Conservation (phyloP, 2,329 filamentous ascomycete species). For the Phialemonium atrogriseum region DNA sequence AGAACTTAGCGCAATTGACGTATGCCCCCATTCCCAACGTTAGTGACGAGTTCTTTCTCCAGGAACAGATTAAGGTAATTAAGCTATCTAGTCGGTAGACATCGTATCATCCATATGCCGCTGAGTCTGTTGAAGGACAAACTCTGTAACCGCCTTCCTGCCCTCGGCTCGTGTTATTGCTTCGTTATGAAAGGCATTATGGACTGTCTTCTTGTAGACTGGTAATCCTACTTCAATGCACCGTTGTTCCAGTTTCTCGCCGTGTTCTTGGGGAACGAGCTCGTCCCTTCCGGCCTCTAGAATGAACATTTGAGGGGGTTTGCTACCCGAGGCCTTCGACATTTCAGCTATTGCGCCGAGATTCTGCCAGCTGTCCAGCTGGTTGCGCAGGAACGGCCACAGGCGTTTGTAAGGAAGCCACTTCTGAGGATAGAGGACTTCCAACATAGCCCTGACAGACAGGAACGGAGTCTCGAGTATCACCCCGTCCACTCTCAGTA, state of each 20-base stretch:
- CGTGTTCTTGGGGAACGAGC: conserved; percentile 45
- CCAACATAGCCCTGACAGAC: conserved; percentile 61
- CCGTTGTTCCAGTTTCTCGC: conserved; percentile 32
- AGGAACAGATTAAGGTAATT: too few species aligned
- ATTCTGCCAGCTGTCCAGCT: conserved; percentile 47
- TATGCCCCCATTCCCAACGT: too few species aligned
- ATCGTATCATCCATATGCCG: too few species aligned
- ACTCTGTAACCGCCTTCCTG: conserved; percentile 33
- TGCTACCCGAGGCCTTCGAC: conserved; percentile 13
- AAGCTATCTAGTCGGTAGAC: too few species aligned
- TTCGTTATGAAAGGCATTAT: conserved; percentile 48
- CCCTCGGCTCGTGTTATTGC: conserved; percentile 39
- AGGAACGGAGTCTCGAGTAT: conserved; percentile 72
- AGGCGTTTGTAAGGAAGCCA: conserved; percentile 74
- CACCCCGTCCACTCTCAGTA: conserved; percentile 36
- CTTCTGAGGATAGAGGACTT: conserved; percentile 65
- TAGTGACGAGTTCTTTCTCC: too few species aligned
- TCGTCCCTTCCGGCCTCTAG: conserved; percentile 51
- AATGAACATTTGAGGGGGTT: conserved; percentile 34
- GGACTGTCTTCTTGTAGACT: conserved; percentile 34
- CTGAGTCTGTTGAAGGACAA: conserved; percentile 24
- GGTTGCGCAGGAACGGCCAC: conserved; percentile 63
- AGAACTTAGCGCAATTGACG: too few species aligned
- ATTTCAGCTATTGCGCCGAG: conserved; percentile 31
- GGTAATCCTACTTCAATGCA: conserved; percentile 39